Base-by-base conservation (phyloP, 164 flowering plant species). In the Dillenia suffruticosa region DNA sequence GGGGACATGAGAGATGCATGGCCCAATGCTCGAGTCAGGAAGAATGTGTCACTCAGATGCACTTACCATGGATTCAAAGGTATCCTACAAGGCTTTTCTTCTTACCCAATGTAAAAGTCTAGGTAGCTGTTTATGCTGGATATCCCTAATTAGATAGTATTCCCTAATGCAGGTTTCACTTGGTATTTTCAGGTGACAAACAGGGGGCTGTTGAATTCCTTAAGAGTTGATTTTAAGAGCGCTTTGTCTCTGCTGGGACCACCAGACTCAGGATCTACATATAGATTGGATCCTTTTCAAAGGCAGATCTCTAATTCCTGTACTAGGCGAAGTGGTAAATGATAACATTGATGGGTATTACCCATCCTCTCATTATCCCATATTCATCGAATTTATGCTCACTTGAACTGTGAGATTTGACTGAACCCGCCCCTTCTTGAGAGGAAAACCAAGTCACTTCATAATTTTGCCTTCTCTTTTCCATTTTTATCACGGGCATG, bases 1-100 rank as follows among this genome's bases (percentile, higher is more conserved):
- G 98, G 98, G 55, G 98, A 90, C 69, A 86, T 93, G 98, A 84
- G 97, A 69, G 98, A 93, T 77, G 88, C 86, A 54, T 93, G 98
- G 98, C 90, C 94, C 26, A 89, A 65, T 78, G 90, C 96, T 49
- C 90, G 98, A 46, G 82, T 83, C 61, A 82, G 97, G 72, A 93
- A 93, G 66, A 93, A 93, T 61, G 84, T 81, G 10, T 84, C 97
- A 3, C 84, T 89, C 10, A 81, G 90, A 64, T 86, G 87, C 65
- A 89, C 97, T 12, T 93, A 79, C 60, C 98, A 93, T 67, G 98
- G 97, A 68, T 93, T 90, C 73, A 90, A 84, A 89, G 98, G 98
- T 90, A 79, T 8, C 6, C 12, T 5, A 26, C 1, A 2, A 26
- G 40, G 40, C 40, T 26, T 26, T 26, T 17, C 17, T 14, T 8